A percentile compares a stretch with the other conserved stretches of the same genome.
Conservation (phyloP, 192 early-diverging fungal species). For the Entomortierella lignicola region DNA sequence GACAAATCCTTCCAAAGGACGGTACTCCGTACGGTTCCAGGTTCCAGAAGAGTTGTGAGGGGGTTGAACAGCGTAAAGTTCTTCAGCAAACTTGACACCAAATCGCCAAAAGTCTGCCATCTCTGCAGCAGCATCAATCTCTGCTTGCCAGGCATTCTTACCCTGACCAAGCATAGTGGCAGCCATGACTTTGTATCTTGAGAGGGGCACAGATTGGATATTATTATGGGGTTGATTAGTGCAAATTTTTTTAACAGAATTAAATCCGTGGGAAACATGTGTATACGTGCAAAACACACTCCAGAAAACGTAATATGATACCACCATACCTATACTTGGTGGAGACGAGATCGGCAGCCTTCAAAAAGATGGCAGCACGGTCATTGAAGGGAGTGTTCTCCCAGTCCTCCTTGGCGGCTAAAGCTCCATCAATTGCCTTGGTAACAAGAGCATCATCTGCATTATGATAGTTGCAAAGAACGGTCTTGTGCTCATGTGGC, state of each 20-base stretch:
- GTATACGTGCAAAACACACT: constrained; percentile 1
- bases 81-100: constrained; percentile 92
- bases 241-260: too few relatives aligned
- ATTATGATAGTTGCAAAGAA: constrained; percentile 87
- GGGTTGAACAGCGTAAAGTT: constrained; percentile 95
- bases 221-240: not conserved
- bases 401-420: constrained; percentile 88
- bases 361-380: constrained; percentile 94
- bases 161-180: constrained; percentile 98
- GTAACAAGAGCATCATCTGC: constrained; percentile 77
- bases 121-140: constrained; percentile 97
- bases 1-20: constrained; percentile 97
- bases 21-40: constrained; percentile 98
- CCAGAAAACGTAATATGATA: not conserved
- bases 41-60: constrained; percentile 82
- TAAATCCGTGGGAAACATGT: not conserved
- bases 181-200: constrained; percentile 83
- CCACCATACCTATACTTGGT: constrained; percentile 87
- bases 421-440: constrained; percentile 88
- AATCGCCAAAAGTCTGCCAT: constrained; percentile 95
- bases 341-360: constrained; percentile 93
- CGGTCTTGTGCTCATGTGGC: constrained; percentile 85
- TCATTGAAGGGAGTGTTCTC: constrained; percentile 94
- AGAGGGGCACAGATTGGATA: not conserved
- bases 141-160: constrained; percentile 99